phyloP scores from a whole-genome alignment of 2,329 filamentous ascomycete genomes.

The Emericellopsis atlantica region DNA sequence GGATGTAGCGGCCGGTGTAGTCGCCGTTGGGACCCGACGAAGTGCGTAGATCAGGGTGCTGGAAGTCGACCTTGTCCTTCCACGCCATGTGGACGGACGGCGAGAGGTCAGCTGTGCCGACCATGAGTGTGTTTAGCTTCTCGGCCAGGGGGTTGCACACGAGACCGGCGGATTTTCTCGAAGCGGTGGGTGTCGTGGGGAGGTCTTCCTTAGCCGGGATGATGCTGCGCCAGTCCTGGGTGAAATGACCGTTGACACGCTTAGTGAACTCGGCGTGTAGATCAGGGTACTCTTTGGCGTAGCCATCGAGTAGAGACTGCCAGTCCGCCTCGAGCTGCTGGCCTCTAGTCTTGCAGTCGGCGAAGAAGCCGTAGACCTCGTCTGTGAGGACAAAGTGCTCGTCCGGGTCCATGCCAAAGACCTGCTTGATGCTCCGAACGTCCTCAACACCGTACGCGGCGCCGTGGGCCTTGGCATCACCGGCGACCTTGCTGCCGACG shows the following conservation, averaged over 20 bases:
- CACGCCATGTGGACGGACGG: slow-evolving; percentile 44
- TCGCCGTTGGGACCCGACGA: slow-evolving; percentile 39
- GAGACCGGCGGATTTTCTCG: slow-evolving; percentile 33
- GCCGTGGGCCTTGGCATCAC: slow-evolving; percentile 42
- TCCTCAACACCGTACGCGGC: slow-evolving; percentile 41
- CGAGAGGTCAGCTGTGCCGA: slow-evolving; percentile 39
- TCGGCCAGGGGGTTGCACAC: slow-evolving; percentile 38
- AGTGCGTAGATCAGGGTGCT: slow-evolving; percentile 24
- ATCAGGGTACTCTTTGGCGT: slow-evolving; percentile 32
- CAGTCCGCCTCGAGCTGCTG: slow-evolving; percentile 31
- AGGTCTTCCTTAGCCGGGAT: slow-evolving; percentile 31
- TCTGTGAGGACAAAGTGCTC: slow-evolving; percentile 23
- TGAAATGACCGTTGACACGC: slow-evolving; percentile 32
- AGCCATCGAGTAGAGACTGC: slow-evolving; percentile 26
- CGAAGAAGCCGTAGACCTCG: slow-evolving; percentile 37
- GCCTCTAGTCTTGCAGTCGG: slow-evolving; percentile 27
- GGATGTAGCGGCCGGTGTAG: slow-evolving; percentile 42
- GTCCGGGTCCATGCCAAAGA: slow-evolving; percentile 20
- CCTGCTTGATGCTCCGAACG: slow-evolving; percentile 25
- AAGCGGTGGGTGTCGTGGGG: slow-evolving; percentile 31
- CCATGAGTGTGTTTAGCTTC: slow-evolving; percentile 33
- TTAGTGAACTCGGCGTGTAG: slow-evolving; percentile 33
- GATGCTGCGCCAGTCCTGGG: slow-evolving; percentile 31
- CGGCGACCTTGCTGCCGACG: slow-evolving; percentile 32
- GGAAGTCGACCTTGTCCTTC: slow-evolving; percentile 37